A percentile compares a stretch with the other conserved stretches of the same genome.
These are phyloP conservation scores for Chaetomidium leptoderma DNA, from an alignment of 495 filamentous ascomycete genomes.

Conservation along the genomic window DNA sequence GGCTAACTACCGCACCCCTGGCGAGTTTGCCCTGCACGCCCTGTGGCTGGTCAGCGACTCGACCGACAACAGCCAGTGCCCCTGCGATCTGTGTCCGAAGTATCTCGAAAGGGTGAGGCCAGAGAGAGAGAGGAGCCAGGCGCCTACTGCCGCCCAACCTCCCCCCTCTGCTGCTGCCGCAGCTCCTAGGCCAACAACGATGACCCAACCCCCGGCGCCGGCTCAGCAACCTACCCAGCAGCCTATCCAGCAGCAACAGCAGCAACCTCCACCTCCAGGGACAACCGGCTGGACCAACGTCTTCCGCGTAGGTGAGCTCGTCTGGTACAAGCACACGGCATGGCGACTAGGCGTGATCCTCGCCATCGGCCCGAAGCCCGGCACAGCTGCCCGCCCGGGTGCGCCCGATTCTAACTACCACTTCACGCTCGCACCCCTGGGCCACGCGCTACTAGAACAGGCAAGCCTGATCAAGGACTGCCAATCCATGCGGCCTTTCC, in stretches of 20 bases:
- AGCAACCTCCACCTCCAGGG: slow-evolving; percentile 16
- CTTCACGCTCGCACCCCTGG: slow-evolving; percentile 29
- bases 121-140: slow-evolving; percentile 9
- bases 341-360: slow-evolving; percentile 41
- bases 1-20: slow-evolving; percentile 37
- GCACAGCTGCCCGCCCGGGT: background rate
- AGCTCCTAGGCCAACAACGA: slow-evolving; percentile 8
- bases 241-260: slow-evolving; percentile 9
- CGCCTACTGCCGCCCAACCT: background rate
- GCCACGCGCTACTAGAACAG: slow-evolving; percentile 24
- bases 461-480: slow-evolving; percentile 28
- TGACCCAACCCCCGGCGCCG: background rate
- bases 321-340: slow-evolving; percentile 40
- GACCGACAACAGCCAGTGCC: slow-evolving; percentile 33
- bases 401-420: slow-evolving; percentile 20
- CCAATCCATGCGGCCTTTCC: slow-evolving; percentile 43
- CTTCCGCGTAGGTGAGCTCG: slow-evolving; percentile 41
- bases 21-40: slow-evolving; percentile 41
- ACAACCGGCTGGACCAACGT: slow-evolving; percentile 29
- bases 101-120: slow-evolving; percentile 20
- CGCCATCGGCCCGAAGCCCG: slow-evolving; percentile 17
- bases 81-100: slow-evolving; percentile 33
- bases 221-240: slow-evolving; percentile 7
- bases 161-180: background rate
- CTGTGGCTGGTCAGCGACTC: slow-evolving; percentile 37